Conservation (phyloP, 2,329 filamentous ascomycete species). For the Rachicladosporium sp. region DNA sequence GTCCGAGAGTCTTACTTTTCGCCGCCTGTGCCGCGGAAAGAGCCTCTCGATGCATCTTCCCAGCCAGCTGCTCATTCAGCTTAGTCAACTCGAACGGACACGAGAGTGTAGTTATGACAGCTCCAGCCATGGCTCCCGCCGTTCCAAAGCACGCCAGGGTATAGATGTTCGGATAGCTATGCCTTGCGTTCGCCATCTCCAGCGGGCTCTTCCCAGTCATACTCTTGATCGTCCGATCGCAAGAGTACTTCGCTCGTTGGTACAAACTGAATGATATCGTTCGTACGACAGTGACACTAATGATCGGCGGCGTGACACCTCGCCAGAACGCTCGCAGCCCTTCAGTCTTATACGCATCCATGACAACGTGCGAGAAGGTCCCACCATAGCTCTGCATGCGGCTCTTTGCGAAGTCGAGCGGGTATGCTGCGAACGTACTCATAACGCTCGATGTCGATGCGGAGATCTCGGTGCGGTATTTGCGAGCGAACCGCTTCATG, state of each 20-base stretch:
- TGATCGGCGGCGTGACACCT: slow-evolving; percentile 63
- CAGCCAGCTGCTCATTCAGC: slow-evolving; percentile 72
- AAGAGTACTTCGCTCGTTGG: slow-evolving; percentile 60
- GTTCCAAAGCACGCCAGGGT: slow-evolving; percentile 66
- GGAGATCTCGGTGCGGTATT: slow-evolving; percentile 68
- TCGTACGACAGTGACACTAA: slow-evolving; percentile 63
- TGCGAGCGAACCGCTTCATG: slow-evolving; percentile 51
- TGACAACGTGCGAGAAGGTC: slow-evolving; percentile 50
- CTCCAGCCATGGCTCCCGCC: slow-evolving; percentile 67
- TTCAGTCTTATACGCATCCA: slow-evolving; percentile 54
- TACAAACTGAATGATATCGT: slow-evolving; percentile 74
- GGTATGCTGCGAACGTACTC: slow-evolving; percentile 70
- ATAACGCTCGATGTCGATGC: slow-evolving; percentile 66
- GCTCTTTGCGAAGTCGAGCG: slow-evolving; percentile 79
- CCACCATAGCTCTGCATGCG: slow-evolving; percentile 67
- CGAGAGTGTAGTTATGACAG: slow-evolving; percentile 65
- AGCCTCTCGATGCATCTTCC: slow-evolving; percentile 48
- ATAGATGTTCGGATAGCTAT: slow-evolving; percentile 58
- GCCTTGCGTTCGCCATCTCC: slow-evolving; percentile 56
- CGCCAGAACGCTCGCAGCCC: slow-evolving; percentile 40
- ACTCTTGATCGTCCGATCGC: slow-evolving; percentile 57
- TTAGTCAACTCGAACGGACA: slow-evolving; percentile 89
- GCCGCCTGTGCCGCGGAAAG: slow-evolving; percentile 1
- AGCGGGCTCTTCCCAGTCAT: slow-evolving; percentile 58
- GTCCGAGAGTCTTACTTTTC: neutral